Conservation (phyloP, 2,329 filamentous ascomycete genomes). For the Aspergillus novofumigatus region DNA sequence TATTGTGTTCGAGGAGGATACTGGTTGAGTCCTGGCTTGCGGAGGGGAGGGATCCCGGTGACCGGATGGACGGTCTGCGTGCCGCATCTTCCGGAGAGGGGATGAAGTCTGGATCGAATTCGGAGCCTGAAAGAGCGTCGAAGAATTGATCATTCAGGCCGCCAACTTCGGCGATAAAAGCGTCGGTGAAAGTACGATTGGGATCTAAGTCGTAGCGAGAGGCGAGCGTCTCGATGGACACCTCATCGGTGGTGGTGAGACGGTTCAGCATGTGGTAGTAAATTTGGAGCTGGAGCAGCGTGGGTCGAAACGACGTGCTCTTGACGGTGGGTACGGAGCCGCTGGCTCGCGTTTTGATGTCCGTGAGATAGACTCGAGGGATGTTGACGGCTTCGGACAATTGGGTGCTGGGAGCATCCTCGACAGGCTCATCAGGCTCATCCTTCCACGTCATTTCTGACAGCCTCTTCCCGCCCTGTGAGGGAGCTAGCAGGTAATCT, state of each 20-base stretch:
- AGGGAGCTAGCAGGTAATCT: conserved; percentile 40
- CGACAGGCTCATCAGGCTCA: conserved; percentile 3
- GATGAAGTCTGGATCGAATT: conserved; percentile 25
- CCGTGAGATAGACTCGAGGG: conserved; percentile 66
- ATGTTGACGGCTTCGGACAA: conserved; percentile 21
- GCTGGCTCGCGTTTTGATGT: conserved; percentile 76
- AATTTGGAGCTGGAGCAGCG: conserved; percentile 81
- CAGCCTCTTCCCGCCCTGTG: conserved; percentile 32
- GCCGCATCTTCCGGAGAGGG: conserved; percentile 21
- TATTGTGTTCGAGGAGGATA: conserved; percentile 56
- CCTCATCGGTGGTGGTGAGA: conserved; percentile 61
- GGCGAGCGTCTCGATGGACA: conserved; percentile 67
- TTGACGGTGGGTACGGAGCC: conserved; percentile 56
- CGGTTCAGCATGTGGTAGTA: conserved; percentile 81
- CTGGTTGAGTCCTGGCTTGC: conserved; percentile 45
- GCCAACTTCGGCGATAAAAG: conserved; percentile 72
- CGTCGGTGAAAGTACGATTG: conserved; percentile 66
- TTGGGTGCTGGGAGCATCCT: conserved; percentile 11
- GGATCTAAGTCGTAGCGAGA: conserved; percentile 66
- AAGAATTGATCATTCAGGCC: conserved; percentile 64
- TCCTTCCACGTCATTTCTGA: conserved; percentile 26
- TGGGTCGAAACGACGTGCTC: conserved; percentile 64
- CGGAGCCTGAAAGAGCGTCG: conserved; percentile 40
- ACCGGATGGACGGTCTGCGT: conserved; percentile 2
- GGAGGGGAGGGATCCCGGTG: conserved; percentile 16